These are phyloP conservation scores for Rhodomyrtus psidioides DNA, from an alignment of 441 rosid genomes.

Conservation along the genomic window DNA sequence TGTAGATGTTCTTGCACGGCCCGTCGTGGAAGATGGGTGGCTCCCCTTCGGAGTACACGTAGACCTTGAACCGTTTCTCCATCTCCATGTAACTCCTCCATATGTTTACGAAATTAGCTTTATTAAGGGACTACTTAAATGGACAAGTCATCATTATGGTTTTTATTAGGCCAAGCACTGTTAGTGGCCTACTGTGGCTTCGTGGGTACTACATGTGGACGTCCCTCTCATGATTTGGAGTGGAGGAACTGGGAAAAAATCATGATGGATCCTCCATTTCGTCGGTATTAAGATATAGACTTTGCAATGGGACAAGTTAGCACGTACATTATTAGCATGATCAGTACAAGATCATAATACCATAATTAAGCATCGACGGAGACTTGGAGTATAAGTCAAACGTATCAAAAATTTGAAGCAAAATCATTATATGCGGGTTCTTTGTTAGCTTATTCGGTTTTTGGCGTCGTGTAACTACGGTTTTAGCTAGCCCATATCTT, in stretches of 20 bases:
- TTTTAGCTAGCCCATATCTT: background rate
- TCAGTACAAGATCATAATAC: background rate
- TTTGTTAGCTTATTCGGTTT: background rate
- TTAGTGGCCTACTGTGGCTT: background rate
- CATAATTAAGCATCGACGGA: background rate
- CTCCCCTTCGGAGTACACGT: constrained; percentile 91
- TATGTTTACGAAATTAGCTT: background rate
- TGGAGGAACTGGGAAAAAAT: background rate
- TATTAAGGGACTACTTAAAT: background rate
- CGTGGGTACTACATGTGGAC: background rate
- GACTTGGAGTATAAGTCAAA: background rate
- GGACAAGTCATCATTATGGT: background rate
- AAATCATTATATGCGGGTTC: background rate
- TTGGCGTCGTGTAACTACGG: background rate
- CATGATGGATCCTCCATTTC: background rate
- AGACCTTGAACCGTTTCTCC: constrained; percentile 87
- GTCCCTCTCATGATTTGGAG: background rate
- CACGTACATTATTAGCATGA: background rate
- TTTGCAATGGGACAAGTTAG: background rate
- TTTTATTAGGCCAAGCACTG: background rate
- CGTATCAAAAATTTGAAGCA: background rate
- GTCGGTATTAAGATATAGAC: background rate
- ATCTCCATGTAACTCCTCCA: constrained; percentile 75
- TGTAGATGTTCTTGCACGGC: constrained; percentile 80
- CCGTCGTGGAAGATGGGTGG: constrained; percentile 72